Conservation (phyloP, 345 rosid species). For the Barbarea vulgaris region DNA sequence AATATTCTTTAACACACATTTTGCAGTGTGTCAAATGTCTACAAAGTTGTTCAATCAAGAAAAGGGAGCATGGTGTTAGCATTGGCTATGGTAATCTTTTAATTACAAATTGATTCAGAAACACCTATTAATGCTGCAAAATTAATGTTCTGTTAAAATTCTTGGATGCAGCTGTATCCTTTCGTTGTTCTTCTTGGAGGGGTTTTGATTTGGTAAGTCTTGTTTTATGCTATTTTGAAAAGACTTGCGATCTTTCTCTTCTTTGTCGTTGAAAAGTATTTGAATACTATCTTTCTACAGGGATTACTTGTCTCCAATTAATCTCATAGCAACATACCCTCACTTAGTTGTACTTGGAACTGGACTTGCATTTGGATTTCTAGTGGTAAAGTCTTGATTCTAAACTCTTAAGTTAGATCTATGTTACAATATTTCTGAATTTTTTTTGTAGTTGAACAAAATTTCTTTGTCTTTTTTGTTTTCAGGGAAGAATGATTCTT, state of each 20-base stretch:
- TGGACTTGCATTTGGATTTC: conserved; percentile 98
- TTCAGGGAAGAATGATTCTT: conserved; percentile 99
- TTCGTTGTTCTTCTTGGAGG: conserved; percentile 85
- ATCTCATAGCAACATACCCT: conserved; percentile 76
- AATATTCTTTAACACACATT: no score
- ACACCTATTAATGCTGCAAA: conserved; percentile 11
- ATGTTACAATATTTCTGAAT: background rate
- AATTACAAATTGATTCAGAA: background rate
- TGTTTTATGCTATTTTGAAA: conserved; percentile 8
- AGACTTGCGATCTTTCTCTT: background rate
- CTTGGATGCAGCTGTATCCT: conserved; percentile 74
- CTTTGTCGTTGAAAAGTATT: background rate
- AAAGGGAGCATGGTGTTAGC: conserved; percentile 89
- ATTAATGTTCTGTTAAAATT: conserved; percentile 32
- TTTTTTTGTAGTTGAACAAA: no score
- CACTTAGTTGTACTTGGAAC: conserved; percentile 89
- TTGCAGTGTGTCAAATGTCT: conserved; percentile 74
- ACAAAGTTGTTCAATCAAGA: conserved; percentile 81
- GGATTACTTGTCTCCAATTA: conserved; percentile 68
- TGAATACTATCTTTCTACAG: conserved; percentile 13
- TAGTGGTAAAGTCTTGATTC: conserved; percentile 70
- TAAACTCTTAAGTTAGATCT: conserved; percentile 9
- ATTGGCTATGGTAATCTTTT: conserved; percentile 81
- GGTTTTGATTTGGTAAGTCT: conserved; percentile 76
- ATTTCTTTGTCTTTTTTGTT: conserved; percentile 5